A percentile compares a stretch with the other conserved stretches of the same genome.
Evolutionary conservation across 305 asterid genomes (phyloP).

Genomic region (Solanum hybrid): DNA sequence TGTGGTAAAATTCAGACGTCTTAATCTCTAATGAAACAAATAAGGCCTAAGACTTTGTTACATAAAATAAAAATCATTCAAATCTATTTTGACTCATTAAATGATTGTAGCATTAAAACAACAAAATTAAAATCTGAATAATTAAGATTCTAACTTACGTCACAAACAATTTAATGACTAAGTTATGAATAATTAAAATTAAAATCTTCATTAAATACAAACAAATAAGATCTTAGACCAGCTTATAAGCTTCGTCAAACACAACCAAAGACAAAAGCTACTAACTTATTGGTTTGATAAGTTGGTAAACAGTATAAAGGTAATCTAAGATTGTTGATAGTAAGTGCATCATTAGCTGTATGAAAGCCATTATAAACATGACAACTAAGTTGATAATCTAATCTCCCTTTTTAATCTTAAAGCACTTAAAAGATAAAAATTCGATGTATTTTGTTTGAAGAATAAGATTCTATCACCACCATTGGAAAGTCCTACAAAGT

Average conservation of each 20-base stretch:
- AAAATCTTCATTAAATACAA: not conserved
- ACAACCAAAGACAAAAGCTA: not conserved
- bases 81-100: not conserved
- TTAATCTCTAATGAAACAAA: not conserved
- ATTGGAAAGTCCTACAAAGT: not conserved
- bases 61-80: not conserved
- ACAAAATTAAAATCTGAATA: too few species aligned
- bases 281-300: not conserved
- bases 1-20: not conserved
- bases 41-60: not conserved
- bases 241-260: not conserved
- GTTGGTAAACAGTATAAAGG: not conserved
- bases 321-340: not conserved
- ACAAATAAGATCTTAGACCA: not conserved
- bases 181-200: not conserved
- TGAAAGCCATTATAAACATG: not conserved
- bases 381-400: not conserved
- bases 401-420: not conserved
- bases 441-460: not conserved
- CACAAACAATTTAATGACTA: not conserved
- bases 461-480: slow-evolving; percentile 2
- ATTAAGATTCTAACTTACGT: not conserved
- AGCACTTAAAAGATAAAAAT: not conserved
- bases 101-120: not conserved
- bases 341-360: not conserved